These are phyloP conservation scores for Cercophora scortea DNA, from an alignment of 495 filamentous ascomycete species.

Conservation along the genomic window DNA sequence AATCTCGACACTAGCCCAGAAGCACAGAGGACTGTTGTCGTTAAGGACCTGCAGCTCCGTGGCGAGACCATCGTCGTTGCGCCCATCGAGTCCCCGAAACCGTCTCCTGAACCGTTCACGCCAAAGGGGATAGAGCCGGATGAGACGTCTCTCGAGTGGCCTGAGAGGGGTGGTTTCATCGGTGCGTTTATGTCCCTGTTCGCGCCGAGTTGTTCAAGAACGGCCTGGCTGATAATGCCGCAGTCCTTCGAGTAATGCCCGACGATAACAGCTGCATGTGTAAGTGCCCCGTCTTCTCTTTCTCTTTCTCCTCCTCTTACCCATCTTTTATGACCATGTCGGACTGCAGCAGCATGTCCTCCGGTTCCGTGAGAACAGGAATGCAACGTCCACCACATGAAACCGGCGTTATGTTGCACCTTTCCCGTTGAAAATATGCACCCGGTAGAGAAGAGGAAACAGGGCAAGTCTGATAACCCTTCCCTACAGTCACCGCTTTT, in stretches of 20 bases:
- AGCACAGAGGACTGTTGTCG: constrained; percentile 3
- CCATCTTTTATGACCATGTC: too few species aligned
- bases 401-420: too few species aligned
- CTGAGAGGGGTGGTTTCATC: constrained; percentile 20
- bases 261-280: constrained; percentile 94
- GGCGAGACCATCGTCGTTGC: constrained; percentile 76
- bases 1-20: constrained; percentile 50
- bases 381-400: too few species aligned
- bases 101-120: constrained; percentile 8
- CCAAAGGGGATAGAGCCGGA: constrained; percentile 27
- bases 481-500: constrained; percentile 59
- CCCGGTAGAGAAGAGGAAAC: too few species aligned
- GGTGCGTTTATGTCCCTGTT: constrained; percentile 6
- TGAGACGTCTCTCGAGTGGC: constrained; percentile 26
- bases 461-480: too few species aligned
- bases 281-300: constrained; percentile 2
- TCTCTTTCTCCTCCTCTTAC: too few species aligned
- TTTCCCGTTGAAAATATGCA: too few species aligned
- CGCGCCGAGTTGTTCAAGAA: constrained; percentile 2
- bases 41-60: constrained; percentile 58
- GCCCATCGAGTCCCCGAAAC: constrained; percentile 14
- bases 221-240: neutral
- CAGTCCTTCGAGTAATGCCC: constrained; percentile 87
- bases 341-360: too few species aligned
- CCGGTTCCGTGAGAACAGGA: too few species aligned